Evolutionary conservation across 495 filamentous ascomycete species (phyloP), one percentile per base, ranked within the genome.

Genomic region (Umbilicaria muhlenbergii): DNA sequence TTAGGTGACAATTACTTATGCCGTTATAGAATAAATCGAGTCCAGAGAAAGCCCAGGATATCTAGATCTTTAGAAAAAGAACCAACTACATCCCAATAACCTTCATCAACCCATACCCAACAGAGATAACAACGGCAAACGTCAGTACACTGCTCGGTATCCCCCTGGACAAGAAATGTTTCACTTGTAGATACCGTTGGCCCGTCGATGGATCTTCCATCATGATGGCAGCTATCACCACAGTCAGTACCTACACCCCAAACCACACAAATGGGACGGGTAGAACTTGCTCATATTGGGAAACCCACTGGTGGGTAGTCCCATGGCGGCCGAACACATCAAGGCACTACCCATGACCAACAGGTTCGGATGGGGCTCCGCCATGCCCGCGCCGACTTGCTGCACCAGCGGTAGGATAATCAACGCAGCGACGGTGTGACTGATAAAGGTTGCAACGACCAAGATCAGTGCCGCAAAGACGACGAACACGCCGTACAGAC

Each of bases 381-480:
- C 71, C 82, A 99, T 88, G 39, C 68, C 69, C 41, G 77, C 70
- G 8, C 91, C 91, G 13, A 99, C 84, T 41, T 85, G 70, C 42
- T 78, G 74, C 14, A 96, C 89, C 18, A 99, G 73, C 13, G 91
- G 91, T 34, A 99, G 65, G 46, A 99, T 82, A 49, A 99, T 99
- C 38, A 99, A 65, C 8, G 91, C 91, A 0, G 92, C 88, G 12
- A 99, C 91, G 3, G 91, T 99, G 52, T 99, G 91, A 43, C 81
- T 88, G 65, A 99, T 99, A 58, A 99, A 99, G 2, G 89, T 94
- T 11, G 92, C 92, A 39, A 99, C 81, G 24, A 96, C 85, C 6
- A 95, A 64, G 42, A 94, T 94, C 63, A 99, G 58, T 32, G 64
- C 68, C 31, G 80, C 77, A 56, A 99, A 95, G 15, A 94, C 83